Conservation (phyloP, 345 rosid species). For the Odontarrhena argentea region DNA sequence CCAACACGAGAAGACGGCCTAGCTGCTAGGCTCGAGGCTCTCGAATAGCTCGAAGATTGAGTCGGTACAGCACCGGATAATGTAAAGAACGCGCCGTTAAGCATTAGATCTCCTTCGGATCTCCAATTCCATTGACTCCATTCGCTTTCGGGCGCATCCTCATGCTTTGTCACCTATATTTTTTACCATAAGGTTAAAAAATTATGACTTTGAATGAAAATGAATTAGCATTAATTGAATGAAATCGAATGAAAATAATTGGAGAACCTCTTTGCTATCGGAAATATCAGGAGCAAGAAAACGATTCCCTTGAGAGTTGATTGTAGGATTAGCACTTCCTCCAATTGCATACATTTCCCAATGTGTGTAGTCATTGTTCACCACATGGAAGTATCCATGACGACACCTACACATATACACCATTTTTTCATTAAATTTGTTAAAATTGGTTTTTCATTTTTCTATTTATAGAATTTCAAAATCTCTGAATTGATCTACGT, state of each 20-base stretch:
- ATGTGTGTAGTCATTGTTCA: slow-evolving; percentile 87
- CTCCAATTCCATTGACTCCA: slow-evolving; percentile 86
- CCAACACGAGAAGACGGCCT: slow-evolving; percentile 73
- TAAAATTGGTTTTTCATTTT: background rate
- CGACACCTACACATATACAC: slow-evolving; percentile 52
- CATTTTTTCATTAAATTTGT: slow-evolving; percentile 2
- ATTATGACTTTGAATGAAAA: slow-evolving; percentile 4
- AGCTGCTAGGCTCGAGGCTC: slow-evolving; percentile 77
- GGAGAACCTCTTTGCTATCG: slow-evolving; percentile 68
- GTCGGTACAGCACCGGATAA: slow-evolving; percentile 58
- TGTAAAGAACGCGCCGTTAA: slow-evolving; percentile 77
- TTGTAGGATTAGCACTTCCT: slow-evolving; percentile 80
- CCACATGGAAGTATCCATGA: slow-evolving; percentile 88
- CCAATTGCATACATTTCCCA: slow-evolving; percentile 96
- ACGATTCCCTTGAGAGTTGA: slow-evolving; percentile 86
- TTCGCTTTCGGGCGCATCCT: slow-evolving; percentile 66
- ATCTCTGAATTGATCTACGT: background rate
- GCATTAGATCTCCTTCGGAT: slow-evolving; percentile 67
- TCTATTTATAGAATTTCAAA: background rate
- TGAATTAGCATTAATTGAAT: background rate
- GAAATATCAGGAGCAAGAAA: slow-evolving; percentile 61
- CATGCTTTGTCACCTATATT: slow-evolving; percentile 70
- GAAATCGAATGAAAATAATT: background rate
- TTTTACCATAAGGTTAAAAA: background rate
- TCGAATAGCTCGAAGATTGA: slow-evolving; percentile 72